These are phyloP conservation scores for Cryptococcus hybrid DNA, from an alignment of 1,284 basidiomycete species.

Conservation along the genomic window DNA sequence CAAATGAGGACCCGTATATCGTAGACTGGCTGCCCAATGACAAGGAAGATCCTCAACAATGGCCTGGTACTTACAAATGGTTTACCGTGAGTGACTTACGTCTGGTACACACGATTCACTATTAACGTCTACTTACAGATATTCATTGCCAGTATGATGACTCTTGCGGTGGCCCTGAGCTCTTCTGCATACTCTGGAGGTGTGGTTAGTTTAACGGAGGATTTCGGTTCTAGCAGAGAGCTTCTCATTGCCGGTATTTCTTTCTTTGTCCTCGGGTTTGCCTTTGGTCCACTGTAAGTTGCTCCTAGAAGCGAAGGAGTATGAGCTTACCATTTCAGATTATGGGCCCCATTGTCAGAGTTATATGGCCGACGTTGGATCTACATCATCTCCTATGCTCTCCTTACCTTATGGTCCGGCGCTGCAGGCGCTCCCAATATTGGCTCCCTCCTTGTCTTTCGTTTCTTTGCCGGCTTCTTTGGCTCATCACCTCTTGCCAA, in stretches of 20 bases:
- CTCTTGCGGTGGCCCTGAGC: conserved; percentile 37
- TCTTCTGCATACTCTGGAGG: conserved; percentile 38
- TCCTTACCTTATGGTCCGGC: conserved; percentile 39
- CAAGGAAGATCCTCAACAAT: conserved; percentile 40
- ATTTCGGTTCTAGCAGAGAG: conserved; percentile 25
- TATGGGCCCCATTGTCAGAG: conserved; percentile 55
- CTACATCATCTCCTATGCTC: conserved; percentile 58
- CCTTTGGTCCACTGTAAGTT: conserved; percentile 33
- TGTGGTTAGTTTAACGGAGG: conserved; percentile 19
- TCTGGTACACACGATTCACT: not conserved
- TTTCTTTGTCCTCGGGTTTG: conserved; percentile 43
- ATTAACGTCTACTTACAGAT: conserved; percentile 2
- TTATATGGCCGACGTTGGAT: conserved; percentile 58
- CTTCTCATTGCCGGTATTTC: conserved; percentile 37
- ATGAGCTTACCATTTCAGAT: no score
- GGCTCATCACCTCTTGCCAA: conserved; percentile 48
- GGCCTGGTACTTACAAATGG: conserved; percentile 37
- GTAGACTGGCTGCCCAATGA: conserved; percentile 44
- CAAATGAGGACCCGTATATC: conserved; percentile 47
- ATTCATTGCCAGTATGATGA: conserved; percentile 21
- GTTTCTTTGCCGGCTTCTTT: conserved; percentile 46
- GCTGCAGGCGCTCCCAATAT: conserved; percentile 31
- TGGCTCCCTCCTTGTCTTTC: conserved; percentile 35
- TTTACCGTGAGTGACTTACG: conserved; percentile 13
- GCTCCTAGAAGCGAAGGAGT: no score